Base-by-base conservation (phyloP, 805 yeast genomes). In the Metschnikowia corniflorae region DNA sequence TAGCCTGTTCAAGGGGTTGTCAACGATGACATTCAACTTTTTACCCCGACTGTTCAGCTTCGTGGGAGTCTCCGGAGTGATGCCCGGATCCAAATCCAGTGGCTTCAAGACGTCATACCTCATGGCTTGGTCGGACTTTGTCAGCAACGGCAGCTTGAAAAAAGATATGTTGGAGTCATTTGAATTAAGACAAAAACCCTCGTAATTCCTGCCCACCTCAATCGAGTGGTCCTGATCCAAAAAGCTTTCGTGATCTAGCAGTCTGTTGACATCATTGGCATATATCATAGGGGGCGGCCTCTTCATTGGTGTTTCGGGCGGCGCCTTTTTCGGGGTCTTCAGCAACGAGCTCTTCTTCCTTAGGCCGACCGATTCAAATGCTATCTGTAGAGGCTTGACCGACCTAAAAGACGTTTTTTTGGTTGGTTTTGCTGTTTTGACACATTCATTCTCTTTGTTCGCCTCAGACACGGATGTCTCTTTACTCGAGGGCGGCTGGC, bases 321-420 rank as follows among this genome's bases (percentile, higher is more conserved):
- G 71, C 7, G 58, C 49, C 34, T 65, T 65, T 26, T 50, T 29
- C 29, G 48, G 9, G 27, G 45, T 43, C 16, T 46, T 44, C 14
- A 47, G 34, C 7, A 61, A 40, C 14, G 54, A 57, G 50, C 55
- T 65, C 63, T 59, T 79, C 65, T 60, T 82, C 67, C 80, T 59
- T 23, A 86, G 62, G 0, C 96, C 96, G 0, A 85, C 65, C 2
- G 89, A 75, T 55, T 77, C 71, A 58, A 86, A 86, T 12, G 93
- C 95, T 0, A 89, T 81, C 55, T 86, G 95, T 26, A 86, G 68
- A 2, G 96, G 96, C 54, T 82, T 84, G 16, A 84, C 93, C 31
- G 78, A 75, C 45, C 78, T 75, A 58, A 81, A 85, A 8, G 68
- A 63, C 3, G 57, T 42, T 31, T 56, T 57, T 36, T 40, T 29